phyloP scores from a whole-genome alignment of 805 yeast species.

The Wickerhamomyces alni region DNA sequence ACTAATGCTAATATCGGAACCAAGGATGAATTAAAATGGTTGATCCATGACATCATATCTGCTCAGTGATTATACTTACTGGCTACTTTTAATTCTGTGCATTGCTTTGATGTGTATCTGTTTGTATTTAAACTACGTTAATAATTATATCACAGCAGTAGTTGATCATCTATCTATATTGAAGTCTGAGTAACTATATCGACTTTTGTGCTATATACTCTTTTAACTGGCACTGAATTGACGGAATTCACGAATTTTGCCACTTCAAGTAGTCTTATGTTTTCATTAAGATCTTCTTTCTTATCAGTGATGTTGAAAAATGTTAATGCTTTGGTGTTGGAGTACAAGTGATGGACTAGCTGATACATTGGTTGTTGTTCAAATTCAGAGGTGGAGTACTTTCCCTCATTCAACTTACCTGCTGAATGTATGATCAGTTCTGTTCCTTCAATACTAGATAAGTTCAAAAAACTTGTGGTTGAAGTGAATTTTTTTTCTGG shows the following conservation, averaged over 20 bases:
- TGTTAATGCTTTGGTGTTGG: slow-evolving; percentile 31
- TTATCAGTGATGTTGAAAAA: slow-evolving; percentile 24
- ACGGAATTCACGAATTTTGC: slow-evolving; percentile 8
- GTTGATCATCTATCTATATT: neutral
- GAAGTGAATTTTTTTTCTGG: slow-evolving; percentile 7
- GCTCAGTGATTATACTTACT: slow-evolving; percentile 6
- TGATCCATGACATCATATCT: slow-evolving; percentile 51
- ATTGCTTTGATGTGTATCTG: no score
- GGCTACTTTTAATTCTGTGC: no score
- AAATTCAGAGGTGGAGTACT: slow-evolving; percentile 12
- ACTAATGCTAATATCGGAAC: slow-evolving; percentile 39
- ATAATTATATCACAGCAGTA: no score
- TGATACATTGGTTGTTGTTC: slow-evolving; percentile 14
- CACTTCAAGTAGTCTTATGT: slow-evolving; percentile 14
- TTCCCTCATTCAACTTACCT: slow-evolving; percentile 7
- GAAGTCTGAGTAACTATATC: neutral
- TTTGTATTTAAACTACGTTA: no score
- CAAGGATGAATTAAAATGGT: slow-evolving; percentile 65
- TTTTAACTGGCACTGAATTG: slow-evolving; percentile 11
- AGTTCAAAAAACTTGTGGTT: slow-evolving; percentile 6
- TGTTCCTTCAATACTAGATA: neutral
- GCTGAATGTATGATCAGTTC: slow-evolving; percentile 2
- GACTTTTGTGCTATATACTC: slow-evolving; percentile 9
- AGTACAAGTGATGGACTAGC: slow-evolving; percentile 18
- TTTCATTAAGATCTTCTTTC: slow-evolving; percentile 9